Conservation (phyloP, 2,329 filamentous ascomycete genomes). For the Scopulariopsis brevicaulis region DNA sequence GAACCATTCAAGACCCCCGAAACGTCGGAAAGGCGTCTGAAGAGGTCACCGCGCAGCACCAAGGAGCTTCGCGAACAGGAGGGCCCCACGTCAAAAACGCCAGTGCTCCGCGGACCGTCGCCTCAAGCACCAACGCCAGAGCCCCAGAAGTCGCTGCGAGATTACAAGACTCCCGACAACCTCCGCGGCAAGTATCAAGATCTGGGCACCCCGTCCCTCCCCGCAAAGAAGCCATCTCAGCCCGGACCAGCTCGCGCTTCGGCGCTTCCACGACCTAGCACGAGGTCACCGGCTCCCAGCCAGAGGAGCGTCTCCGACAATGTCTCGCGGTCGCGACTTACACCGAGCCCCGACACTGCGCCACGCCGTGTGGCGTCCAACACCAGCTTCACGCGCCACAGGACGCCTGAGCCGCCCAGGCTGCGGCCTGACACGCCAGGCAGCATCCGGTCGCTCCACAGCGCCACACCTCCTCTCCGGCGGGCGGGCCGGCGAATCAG, state of each 20-base stretch:
- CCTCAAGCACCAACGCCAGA: conserved; percentile 26
- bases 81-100: conserved; percentile 22
- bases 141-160: conserved; percentile 26
- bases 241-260: neutral
- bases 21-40: conserved; percentile 11
- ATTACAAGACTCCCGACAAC: conserved; percentile 9
- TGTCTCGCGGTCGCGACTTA: conserved; percentile 4
- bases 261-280: neutral
- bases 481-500: conserved; percentile 57
- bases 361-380: conserved; percentile 38
- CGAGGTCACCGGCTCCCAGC: neutral
- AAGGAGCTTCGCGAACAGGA: conserved; percentile 6
- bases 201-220: conserved; percentile 6
- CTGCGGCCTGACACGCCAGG: conserved; percentile 54
- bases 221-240: conserved; percentile 17
- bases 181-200: conserved; percentile 14
- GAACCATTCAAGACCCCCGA: conserved; percentile 8
- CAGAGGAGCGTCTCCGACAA: conserved; percentile 27
- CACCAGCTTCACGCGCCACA: conserved; percentile 36
- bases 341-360: conserved; percentile 9
- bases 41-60: conserved; percentile 8
- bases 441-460: conserved; percentile 32
- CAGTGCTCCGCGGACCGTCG: conserved; percentile 26
- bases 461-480: conserved; percentile 57
- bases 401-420: conserved; percentile 40